Evolutionary conservation across 2,329 filamentous ascomycete species (phyloP).

Genomic region (Cercospora sp.): DNA sequence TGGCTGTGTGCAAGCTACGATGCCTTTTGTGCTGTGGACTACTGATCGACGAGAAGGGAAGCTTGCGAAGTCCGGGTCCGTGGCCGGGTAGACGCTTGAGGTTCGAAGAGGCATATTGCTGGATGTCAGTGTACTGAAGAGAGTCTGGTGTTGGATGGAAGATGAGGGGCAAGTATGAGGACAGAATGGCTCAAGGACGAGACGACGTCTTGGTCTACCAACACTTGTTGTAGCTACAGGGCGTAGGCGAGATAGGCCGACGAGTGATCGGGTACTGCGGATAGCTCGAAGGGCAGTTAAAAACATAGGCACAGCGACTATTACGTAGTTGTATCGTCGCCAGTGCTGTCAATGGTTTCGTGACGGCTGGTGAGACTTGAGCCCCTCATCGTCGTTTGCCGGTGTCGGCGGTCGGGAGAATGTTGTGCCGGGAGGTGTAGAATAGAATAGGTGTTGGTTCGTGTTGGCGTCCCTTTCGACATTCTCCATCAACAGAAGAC

Average conservation of each 20-base stretch:
- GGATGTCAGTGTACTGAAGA: not conserved
- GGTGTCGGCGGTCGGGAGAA: conserved; percentile 9
- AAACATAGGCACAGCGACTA: not conserved
- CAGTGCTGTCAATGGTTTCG: not conserved
- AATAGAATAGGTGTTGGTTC: not conserved
- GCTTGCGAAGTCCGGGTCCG: conserved; percentile 56
- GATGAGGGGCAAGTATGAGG: not conserved
- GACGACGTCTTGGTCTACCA: not conserved
- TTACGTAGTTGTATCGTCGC: conserved; percentile 13
- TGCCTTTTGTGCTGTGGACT: conserved; percentile 88
- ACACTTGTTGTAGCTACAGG: not conserved
- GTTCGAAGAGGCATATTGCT: conserved; percentile 51
- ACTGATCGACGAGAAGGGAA: conserved; percentile 84
- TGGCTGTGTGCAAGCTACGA: conserved; percentile 87
- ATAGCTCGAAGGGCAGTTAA: not conserved
- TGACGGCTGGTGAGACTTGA: not conserved
- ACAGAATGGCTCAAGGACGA: not conserved
- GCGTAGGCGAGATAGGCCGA: conserved; percentile 17
- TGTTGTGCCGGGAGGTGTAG: not conserved
- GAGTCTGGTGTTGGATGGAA: not conserved
- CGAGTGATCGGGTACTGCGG: conserved; percentile 13
- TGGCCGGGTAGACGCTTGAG: conserved; percentile 53
- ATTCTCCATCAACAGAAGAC: not conserved
- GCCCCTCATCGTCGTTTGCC: conserved; percentile 7
- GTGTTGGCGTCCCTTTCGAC: not conserved